Base-by-base conservation (phyloP, 805 yeast genomes). In the Cyberlindnera maclurae region DNA sequence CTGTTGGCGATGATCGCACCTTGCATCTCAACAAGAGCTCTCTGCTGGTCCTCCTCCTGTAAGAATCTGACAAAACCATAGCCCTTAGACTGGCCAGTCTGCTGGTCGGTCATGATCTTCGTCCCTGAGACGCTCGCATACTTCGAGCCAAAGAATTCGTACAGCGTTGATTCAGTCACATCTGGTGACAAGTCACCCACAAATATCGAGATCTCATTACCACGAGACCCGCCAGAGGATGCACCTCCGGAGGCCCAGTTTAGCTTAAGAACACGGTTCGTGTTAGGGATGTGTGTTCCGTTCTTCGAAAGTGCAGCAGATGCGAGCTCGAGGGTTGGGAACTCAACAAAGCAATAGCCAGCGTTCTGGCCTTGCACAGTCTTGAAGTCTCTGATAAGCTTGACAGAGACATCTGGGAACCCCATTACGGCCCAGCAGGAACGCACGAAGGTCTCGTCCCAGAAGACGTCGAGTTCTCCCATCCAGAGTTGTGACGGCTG, bases 61-160 rank as follows among this genome's bases (percentile, higher is more conserved):
- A 68, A 53, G 55, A 88, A 87, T 44, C 85, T 76, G n/a, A 87
- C 85, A 64, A 89, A 89, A 2, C 96, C 97, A 59, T 82, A 88
- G 11, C 96, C 95, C 54, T 84, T 79, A 6, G 90, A 75, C 35
- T 70, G 70, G 24, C 81, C 80, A 1, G 95, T 78, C 11, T 60
- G 55, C 29, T 77, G 79, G 58, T 88, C 96, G 35, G 73, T 59
- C 79, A 88, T 86, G 44, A 88, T 75, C 53, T 82, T 86, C 6
- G 79, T 93, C 48, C 81, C 79, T 37, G 77, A 71, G 38, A 86
- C 77, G 6, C 89, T 82, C 2, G 89, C 79, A 55, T 75, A 88
- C 42, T 77, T 73, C 5, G 75, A 61, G 43, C 75, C 78, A 62
- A 89, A 88, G 31, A 75, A 67, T 36, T 81, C 82, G 41, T 73